These are phyloP conservation scores for Colletotrichum sp. DNA, from an alignment of 2,329 filamentous ascomycete species.

Conservation along the genomic window DNA sequence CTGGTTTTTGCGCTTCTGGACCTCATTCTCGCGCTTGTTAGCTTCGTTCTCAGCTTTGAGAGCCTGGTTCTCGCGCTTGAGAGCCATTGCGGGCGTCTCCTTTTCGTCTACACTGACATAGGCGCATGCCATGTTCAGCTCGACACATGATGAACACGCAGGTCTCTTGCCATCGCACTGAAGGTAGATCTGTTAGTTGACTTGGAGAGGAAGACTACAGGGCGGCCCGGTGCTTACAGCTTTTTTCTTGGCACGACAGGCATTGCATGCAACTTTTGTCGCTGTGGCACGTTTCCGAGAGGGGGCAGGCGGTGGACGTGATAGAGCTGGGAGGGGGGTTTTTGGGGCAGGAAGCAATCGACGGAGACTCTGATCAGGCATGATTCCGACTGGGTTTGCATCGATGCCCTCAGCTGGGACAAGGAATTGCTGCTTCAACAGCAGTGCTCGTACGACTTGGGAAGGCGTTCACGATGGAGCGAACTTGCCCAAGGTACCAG, in stretches of 20 bases:
- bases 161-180: conserved; percentile 26
- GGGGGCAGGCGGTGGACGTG: background rate
- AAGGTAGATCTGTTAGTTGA: background rate
- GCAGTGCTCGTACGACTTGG: background rate
- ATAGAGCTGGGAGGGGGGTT: background rate
- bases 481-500: background rate
- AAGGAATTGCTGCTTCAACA: background rate
- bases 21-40: background rate
- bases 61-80: conserved; percentile 17
- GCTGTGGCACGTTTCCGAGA: background rate
- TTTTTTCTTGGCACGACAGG: conserved; percentile 26
- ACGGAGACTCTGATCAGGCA: conserved; percentile 6
- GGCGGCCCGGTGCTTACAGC: conserved; percentile 16
- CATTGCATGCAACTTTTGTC: conserved; percentile 26
- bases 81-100: conserved; percentile 16
- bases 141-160: conserved; percentile 22
- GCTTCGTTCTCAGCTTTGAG: conserved; percentile 19
- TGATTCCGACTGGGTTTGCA: background rate
- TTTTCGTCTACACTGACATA: conserved; percentile 23
- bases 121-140: conserved; percentile 14
- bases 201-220: background rate
- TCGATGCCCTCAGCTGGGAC: background rate
- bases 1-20: conserved; percentile 13
- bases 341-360: conserved; percentile 12
- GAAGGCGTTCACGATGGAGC: background rate